phyloP scores from a whole-genome alignment of 2,329 filamentous ascomycete genomes.

The Cadophora gregata region DNA sequence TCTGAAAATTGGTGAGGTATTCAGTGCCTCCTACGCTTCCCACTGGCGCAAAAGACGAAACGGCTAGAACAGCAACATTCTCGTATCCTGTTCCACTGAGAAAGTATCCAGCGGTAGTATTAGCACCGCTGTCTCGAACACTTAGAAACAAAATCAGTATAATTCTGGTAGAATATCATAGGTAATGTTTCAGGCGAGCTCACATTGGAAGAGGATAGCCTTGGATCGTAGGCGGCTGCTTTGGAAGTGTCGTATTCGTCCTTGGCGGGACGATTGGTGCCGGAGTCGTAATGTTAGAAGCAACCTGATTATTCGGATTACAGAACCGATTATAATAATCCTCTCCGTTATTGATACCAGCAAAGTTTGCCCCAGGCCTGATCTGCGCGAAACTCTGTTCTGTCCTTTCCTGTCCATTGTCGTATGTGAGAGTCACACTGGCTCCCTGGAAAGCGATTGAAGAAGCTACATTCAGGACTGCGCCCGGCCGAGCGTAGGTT shows the following conservation, averaged over 20 bases:
- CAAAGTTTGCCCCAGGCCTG: conserved; percentile 4
- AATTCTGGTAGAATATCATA: not conserved
- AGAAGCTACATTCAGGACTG: not conserved
- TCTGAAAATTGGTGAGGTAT: conserved; percentile 19
- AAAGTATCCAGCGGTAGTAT: conserved; percentile 20
- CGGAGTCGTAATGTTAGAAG: not conserved
- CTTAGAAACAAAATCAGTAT: not conserved
- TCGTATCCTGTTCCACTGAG: conserved; percentile 12
- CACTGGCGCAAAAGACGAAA: conserved; percentile 9
- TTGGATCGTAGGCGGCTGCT: conserved; percentile 2
- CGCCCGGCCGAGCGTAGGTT: conserved; percentile 29
- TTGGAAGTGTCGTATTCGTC: not conserved
- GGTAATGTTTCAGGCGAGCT: not conserved
- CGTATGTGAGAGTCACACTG: conserved; percentile 18
- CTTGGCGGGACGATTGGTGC: not conserved
- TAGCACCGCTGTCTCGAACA: conserved; percentile 10
- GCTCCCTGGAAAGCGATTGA: conserved; percentile 5
- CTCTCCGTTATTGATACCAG: conserved; percentile 13
- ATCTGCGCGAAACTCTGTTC: conserved; percentile 10
- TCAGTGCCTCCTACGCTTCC: not conserved
- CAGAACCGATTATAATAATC: conserved; percentile 15
- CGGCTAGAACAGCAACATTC: conserved; percentile 20
- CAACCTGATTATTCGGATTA: conserved; percentile 1
- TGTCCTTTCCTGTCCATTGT: conserved; percentile 18
- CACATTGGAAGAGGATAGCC: conserved; percentile 22